Evolutionary conservation across 768 basidiomycete genomes (phyloP).

Genomic region (Xerocomellus dryophilus): DNA sequence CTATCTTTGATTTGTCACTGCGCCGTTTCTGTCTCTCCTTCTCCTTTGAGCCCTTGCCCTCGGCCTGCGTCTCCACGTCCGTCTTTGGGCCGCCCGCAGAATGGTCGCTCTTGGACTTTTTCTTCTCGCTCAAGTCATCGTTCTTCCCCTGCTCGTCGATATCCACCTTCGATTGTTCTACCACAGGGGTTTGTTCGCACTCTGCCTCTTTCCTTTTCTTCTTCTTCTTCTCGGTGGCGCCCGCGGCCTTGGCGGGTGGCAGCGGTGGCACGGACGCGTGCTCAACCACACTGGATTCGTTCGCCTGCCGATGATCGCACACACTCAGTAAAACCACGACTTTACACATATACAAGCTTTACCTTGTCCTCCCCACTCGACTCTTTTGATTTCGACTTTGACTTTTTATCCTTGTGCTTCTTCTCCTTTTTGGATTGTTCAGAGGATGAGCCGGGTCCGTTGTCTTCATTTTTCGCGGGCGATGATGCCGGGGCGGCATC

Average conservation of each 20-base stretch:
- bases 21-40: neutral
- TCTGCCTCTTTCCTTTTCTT: conserved; percentile 14
- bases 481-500: neutral
- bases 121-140: conserved; percentile 13
- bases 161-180: neutral
- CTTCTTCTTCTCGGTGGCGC: conserved; percentile 5
- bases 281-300: neutral
- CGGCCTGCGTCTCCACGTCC: neutral
- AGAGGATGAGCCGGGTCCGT: neutral
- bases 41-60: neutral
- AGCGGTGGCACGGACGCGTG: neutral
- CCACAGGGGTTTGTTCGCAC: neutral
- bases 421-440: conserved; percentile 19
- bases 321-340: conserved; percentile 9
- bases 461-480: conserved; percentile 1
- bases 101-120: conserved; percentile 14
- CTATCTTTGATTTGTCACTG: neutral
- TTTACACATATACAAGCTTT: conserved; percentile 3
- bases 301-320: conserved; percentile 1
- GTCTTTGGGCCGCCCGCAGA: neutral
- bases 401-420: conserved; percentile 19
- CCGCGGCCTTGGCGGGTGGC: neutral
- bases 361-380: conserved; percentile 9
- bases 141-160: neutral
- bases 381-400: conserved; percentile 13